Percentiles rank a stretch among this genome's conserved stretches.
Evolutionary conservation across 78 protist species (phyloP).

Genomic region (Chrysochromulina parva): DNA sequence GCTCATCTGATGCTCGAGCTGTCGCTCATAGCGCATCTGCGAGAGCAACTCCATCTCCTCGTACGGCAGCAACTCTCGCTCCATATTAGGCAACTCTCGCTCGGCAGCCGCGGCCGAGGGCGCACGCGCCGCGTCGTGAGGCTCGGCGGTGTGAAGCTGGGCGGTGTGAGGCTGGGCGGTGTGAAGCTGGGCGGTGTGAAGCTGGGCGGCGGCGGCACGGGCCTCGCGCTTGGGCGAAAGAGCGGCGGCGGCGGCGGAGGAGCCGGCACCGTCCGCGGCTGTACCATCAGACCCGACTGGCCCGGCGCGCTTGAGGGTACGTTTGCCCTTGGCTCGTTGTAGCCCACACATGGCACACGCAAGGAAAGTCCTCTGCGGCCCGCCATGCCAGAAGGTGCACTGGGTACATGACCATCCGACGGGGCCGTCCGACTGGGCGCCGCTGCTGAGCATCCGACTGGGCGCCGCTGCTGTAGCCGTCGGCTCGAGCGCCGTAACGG

Average conservation of each 20-base stretch:
- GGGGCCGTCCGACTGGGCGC: too few relatives aligned
- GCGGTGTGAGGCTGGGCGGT: too few relatives aligned
- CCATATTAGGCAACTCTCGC: not conserved
- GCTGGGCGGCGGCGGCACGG: too few relatives aligned
- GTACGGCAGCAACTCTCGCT: not conserved
- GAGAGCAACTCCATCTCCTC: constrained; percentile 15
- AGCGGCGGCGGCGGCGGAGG: too few relatives aligned
- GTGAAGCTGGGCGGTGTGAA: too few relatives aligned
- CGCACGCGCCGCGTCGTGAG: not conserved
- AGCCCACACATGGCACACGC: not conserved
- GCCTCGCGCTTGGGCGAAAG: too few relatives aligned
- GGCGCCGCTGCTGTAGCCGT: not conserved
- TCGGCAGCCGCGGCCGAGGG: not conserved
- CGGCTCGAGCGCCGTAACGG: not conserved
- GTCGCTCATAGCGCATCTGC: not conserved
- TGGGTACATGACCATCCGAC: not conserved
- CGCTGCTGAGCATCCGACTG: too few relatives aligned
- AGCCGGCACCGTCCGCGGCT: too few relatives aligned
- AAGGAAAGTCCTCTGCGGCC: not conserved
- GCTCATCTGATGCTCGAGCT: too few relatives aligned
- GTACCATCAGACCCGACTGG: too few relatives aligned
- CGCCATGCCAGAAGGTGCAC: not conserved
- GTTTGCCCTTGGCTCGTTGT: not conserved
- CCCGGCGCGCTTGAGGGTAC: too few relatives aligned
- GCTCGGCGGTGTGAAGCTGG: not conserved